Percentiles rank a stretch among this genome's conserved stretches.
Evolutionary conservation across 2,329 filamentous ascomycete genomes (phyloP).

Genomic region (Aschersonia sp.): DNA sequence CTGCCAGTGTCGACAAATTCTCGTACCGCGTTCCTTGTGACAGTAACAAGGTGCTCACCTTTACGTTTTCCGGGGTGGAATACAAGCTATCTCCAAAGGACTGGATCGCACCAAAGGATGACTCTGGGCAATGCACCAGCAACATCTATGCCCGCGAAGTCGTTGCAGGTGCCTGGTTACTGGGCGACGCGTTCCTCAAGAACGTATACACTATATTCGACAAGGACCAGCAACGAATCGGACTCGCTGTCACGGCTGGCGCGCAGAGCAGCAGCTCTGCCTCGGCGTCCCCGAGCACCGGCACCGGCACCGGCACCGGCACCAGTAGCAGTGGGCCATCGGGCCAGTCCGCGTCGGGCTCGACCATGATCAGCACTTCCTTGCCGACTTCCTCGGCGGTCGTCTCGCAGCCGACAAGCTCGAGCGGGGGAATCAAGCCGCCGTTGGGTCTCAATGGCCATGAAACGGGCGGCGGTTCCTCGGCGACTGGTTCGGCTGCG

Average conservation of each 20-base stretch:
- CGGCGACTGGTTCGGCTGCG: not conserved
- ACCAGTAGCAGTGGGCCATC: not conserved
- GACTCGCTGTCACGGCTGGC: constrained; percentile 5
- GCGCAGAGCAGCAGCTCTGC: not conserved
- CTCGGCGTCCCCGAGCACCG: not conserved
- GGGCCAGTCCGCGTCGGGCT: no score
- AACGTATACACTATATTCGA: constrained; percentile 85
- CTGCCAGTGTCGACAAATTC: constrained; percentile 38
- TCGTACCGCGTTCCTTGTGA: constrained; percentile 63
- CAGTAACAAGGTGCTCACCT: constrained; percentile 41
- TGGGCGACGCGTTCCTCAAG: constrained; percentile 77
- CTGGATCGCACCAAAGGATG: constrained; percentile 42
- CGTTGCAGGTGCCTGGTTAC: constrained; percentile 55
- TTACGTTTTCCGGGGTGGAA: constrained; percentile 52
- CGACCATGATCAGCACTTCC: no score
- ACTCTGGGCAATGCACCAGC: constrained; percentile 43
- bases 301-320: not conserved
- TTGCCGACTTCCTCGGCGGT: not conserved
- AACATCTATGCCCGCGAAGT: constrained; percentile 62
- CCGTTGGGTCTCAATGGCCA: constrained; percentile 9
- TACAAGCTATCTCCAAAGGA: constrained; percentile 57
- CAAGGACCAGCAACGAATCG: constrained; percentile 50
- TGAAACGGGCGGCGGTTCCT: constrained; percentile 3
- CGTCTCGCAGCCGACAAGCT: not conserved
- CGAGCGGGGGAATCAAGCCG: not conserved